A percentile compares a stretch with the other conserved stretches of the same genome.
Conservation (phyloP, 805 yeast genomes). For the Sugiyamaella americana region DNA sequence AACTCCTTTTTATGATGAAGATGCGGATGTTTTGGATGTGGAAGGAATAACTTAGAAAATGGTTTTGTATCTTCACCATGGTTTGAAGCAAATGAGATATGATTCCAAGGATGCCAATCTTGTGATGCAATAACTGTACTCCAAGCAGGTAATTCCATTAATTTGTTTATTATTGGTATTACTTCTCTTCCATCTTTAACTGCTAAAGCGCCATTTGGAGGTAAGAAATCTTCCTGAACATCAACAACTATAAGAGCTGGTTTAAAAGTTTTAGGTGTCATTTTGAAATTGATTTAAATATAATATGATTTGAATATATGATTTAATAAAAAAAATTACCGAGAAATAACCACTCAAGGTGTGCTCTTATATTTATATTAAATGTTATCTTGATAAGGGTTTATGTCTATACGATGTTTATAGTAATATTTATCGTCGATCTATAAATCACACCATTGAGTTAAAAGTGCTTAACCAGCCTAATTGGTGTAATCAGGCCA, state of each 20-base stretch:
- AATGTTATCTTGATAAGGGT: too few relatives aligned
- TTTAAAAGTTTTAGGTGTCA: background rate
- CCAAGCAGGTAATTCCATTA: constrained; percentile 47
- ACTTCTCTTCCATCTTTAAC: constrained; percentile 58
- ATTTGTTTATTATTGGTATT: constrained; percentile 44
- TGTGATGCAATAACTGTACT: constrained; percentile 61
- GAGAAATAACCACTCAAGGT: too few relatives aligned
- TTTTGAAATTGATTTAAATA: too few relatives aligned
- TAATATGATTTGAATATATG: too few relatives aligned
- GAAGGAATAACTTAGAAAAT: constrained; percentile 43
- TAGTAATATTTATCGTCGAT: too few relatives aligned
- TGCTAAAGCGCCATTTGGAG: constrained; percentile 71
- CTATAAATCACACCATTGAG: too few relatives aligned
- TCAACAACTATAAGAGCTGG: constrained; percentile 70
- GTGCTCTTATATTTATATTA: too few relatives aligned
- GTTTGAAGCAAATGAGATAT: constrained; percentile 73
- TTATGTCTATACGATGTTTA: too few relatives aligned
- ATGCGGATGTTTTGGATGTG: constrained; percentile 47
- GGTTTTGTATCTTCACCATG: constrained; percentile 51
- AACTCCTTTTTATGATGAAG: too few relatives aligned
- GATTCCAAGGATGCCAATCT: constrained; percentile 85
- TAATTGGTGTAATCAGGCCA: too few relatives aligned
- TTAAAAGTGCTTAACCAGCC: too few relatives aligned
- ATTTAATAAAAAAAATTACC: too few relatives aligned
- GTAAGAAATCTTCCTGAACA: constrained; percentile 80